Conservation (phyloP, 2,329 filamentous ascomycete species). For the Penicillium sp. region DNA sequence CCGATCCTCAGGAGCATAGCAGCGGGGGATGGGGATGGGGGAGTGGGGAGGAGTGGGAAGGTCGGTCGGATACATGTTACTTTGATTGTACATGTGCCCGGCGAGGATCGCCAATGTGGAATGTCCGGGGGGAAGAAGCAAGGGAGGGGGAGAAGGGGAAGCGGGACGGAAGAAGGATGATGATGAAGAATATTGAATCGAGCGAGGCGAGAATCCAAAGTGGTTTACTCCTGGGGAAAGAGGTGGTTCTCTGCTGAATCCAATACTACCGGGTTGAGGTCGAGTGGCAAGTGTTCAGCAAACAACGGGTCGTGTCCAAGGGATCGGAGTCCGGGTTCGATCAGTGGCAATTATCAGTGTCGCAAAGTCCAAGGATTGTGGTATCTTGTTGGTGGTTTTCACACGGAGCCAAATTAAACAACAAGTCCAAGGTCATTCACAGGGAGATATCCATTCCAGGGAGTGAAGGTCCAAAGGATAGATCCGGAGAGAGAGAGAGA, state of each 20-base stretch:
- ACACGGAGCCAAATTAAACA: conserved; percentile 8
- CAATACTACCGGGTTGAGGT: neutral
- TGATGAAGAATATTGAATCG: neutral
- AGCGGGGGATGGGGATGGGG: conserved; percentile 48
- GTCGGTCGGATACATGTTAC: conserved; percentile 48
- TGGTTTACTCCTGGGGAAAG: conserved; percentile 1
- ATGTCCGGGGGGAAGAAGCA: conserved; percentile 20
- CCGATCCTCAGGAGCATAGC: conserved; percentile 76
- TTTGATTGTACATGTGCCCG: neutral
- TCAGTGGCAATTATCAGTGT: neutral
- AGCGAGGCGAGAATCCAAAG: neutral
- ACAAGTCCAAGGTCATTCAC: conserved; percentile 18
- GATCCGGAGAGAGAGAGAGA: conserved; percentile 3
- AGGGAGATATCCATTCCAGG: conserved; percentile 20
- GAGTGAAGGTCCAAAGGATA: conserved; percentile 1
- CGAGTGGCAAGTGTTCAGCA: conserved; percentile 4
- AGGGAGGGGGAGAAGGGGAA: neutral
- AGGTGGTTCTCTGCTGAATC: neutral
- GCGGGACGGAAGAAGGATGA: neutral
- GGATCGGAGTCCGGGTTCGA: neutral
- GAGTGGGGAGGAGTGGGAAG: conserved; percentile 53
- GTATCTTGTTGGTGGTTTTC: neutral
- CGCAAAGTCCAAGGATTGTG: conserved; percentile 4
- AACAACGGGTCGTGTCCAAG: conserved; percentile 3
- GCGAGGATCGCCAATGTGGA: neutral